A percentile compares a stretch with the other conserved stretches of the same genome.
These are phyloP conservation scores for Teunomyces tritomae DNA, from an alignment of 805 yeast genomes.

Conservation along the genomic window DNA sequence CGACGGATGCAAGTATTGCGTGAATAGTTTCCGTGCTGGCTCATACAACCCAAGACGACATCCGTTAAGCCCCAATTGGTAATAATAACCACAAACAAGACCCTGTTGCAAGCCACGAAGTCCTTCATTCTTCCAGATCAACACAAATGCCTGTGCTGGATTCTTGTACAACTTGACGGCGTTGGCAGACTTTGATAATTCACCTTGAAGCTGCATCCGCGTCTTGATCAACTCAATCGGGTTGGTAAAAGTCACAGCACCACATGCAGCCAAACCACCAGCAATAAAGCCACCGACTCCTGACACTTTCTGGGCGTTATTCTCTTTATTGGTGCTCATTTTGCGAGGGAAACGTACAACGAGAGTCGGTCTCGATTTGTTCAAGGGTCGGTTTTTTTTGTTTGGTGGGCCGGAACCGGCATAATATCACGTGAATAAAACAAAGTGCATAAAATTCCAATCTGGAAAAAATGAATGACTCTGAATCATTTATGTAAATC, in stretches of 20 bases:
- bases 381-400: not conserved
- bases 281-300: constrained; percentile 28
- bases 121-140: constrained; percentile 80
- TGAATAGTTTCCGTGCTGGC: constrained; percentile 66
- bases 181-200: constrained; percentile 55
- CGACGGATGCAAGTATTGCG: constrained; percentile 51
- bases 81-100: constrained; percentile 79
- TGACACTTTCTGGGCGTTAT: constrained; percentile 16
- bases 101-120: constrained; percentile 87
- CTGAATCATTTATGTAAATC: too few relatives aligned
- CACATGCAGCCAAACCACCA: constrained; percentile 75
- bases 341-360: not conserved
- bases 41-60: constrained; percentile 94
- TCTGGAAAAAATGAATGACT: too few relatives aligned
- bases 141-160: constrained; percentile 77
- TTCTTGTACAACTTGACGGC: constrained; percentile 65
- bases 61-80: constrained; percentile 90
- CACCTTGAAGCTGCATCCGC: constrained; percentile 96
- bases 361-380: not conserved
- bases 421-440: not conserved
- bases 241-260: constrained; percentile 95
- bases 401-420: constrained; percentile 1
- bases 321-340: not conserved
- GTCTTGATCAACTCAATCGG: constrained; percentile 95
- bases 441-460: too few relatives aligned